Evolutionary conservation across 208 protist species (phyloP).

Genomic region (Angomonas desouzai): DNA sequence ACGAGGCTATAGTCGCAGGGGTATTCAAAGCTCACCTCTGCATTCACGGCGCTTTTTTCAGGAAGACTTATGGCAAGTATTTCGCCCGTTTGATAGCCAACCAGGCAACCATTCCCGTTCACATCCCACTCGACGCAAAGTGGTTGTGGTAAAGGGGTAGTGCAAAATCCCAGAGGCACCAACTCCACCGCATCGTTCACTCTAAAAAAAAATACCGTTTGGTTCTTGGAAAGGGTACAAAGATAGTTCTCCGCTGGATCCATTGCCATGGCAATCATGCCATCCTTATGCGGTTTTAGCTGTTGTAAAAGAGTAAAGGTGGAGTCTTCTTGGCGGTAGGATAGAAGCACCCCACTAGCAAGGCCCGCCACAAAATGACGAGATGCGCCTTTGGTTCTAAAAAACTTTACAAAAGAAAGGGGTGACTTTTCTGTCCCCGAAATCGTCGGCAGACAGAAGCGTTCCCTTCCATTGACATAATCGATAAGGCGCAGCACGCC

Average conservation of each 20-base stretch:
- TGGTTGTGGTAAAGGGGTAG: slow-evolving; percentile 40
- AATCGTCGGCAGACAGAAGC: slow-evolving; percentile 26
- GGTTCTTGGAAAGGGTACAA: slow-evolving; percentile 76
- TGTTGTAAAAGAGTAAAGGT: slow-evolving; percentile 42
- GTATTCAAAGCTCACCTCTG: slow-evolving; percentile 67
- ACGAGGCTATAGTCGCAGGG: slow-evolving; percentile 53
- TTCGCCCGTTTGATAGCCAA: slow-evolving; percentile 66
- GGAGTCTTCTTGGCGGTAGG: slow-evolving; percentile 26
- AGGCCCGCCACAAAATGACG: slow-evolving; percentile 57
- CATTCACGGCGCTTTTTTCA: slow-evolving; percentile 40
- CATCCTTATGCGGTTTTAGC: slow-evolving; percentile 70
- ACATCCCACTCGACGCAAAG: slow-evolving; percentile 69
- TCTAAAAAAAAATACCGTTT: slow-evolving; percentile 93
- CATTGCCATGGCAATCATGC: slow-evolving; percentile 57
- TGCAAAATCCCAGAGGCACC: slow-evolving; percentile 78
- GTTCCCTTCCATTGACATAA: slow-evolving; percentile 66
- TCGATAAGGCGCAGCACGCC: slow-evolving; percentile 89
- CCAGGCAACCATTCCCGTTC: slow-evolving; percentile 41
- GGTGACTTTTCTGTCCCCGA: slow-evolving; percentile 2
- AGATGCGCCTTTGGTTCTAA: background rate
- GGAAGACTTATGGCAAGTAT: slow-evolving; percentile 63
- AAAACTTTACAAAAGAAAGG: background rate
- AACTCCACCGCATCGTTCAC: slow-evolving; percentile 30
- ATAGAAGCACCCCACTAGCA: slow-evolving; percentile 64
- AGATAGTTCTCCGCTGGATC: slow-evolving; percentile 53